Base-by-base conservation (phyloP, 2,329 filamentous ascomycete species). In the Penicillium aurantiogriseum region DNA sequence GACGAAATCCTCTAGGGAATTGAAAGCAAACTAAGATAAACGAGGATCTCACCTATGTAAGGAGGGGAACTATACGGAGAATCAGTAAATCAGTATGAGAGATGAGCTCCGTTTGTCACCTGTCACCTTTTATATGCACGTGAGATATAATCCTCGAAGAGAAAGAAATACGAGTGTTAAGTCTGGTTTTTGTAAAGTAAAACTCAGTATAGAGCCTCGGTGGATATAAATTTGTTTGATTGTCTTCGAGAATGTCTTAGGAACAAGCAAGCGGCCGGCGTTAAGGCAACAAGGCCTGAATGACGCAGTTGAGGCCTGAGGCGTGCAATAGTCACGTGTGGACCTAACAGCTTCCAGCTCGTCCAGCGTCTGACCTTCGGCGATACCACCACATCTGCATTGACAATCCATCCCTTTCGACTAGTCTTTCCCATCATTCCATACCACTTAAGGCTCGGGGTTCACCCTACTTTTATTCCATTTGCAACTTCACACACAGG, bases 341-440 rank as follows among this genome's bases (percentile, higher is more conserved):
- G 55, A 51, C n/a, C 48, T 42, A 57, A 67, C 59, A 66, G 65
- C 64, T 67, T 48, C 51, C 58, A 66, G 65, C 65, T 65, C 60
- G 55, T 54, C 50, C 52, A 62, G 51, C 49, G 46, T 40, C 49
- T 52, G 35, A 36, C 63, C 61, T 61, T 57, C 52, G 51, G 57
- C 49, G 62, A 57, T 62, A 61, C 50, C 61, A 57, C 51, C 60
- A 56, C 56, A 62, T 58, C 61, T 57, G 33, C 60, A 59, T 58
- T 54, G 19, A 40, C 46, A 57, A 48, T 49, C 42, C 51, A 62
- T 61, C 59, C 53, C 58, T 52, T 65, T 49, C 51, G 48, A 36
- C 40, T 23, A 39, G 39, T 29, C 31, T 54, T 56, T 40, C 48
- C 47, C 56, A 58, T 55, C 54, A 23, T 39, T 40, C 35, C 44